Conservation (phyloP, 805 yeast genomes). For the Wickerhamomyces bisporus region DNA sequence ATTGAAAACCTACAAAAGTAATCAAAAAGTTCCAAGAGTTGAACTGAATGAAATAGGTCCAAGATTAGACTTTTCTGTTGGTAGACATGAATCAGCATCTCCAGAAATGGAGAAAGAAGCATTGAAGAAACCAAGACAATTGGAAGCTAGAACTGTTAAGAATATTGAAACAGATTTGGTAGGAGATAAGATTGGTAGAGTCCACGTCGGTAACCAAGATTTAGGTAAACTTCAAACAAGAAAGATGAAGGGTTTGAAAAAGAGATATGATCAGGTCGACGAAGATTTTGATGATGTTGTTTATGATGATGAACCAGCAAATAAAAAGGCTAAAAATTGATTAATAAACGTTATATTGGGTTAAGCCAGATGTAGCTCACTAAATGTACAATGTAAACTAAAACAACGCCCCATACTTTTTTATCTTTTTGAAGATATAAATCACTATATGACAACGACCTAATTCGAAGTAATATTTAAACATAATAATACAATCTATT, state of each 20-base stretch:
- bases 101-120: constrained; percentile 94
- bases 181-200: constrained; percentile 97
- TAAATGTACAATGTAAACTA: background rate
- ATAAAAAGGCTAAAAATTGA: constrained; percentile 23
- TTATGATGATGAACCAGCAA: constrained; percentile 35
- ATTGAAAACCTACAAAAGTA: constrained; percentile 73
- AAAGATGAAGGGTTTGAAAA: constrained; percentile 97
- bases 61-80: constrained; percentile 86
- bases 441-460: too few species aligned
- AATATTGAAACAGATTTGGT: constrained; percentile 78
- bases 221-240: constrained; percentile 86
- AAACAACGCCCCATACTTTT: background rate
- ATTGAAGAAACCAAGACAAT: constrained; percentile 68
- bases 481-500: background rate
- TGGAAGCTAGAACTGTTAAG: constrained; percentile 80
- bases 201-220: constrained; percentile 96
- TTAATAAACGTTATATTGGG: background rate
- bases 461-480: too few species aligned
- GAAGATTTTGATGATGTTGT: constrained; percentile 50
- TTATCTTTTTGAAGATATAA: too few species aligned
- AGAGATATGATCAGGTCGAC: constrained; percentile 68
- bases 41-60: constrained; percentile 96
- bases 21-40: constrained; percentile 88
- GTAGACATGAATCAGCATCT: constrained; percentile 75
- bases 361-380: too few species aligned